Evolutionary conservation across 1,139 yeast genomes (phyloP).

Genomic region (Yamadazyma triangularis): DNA sequence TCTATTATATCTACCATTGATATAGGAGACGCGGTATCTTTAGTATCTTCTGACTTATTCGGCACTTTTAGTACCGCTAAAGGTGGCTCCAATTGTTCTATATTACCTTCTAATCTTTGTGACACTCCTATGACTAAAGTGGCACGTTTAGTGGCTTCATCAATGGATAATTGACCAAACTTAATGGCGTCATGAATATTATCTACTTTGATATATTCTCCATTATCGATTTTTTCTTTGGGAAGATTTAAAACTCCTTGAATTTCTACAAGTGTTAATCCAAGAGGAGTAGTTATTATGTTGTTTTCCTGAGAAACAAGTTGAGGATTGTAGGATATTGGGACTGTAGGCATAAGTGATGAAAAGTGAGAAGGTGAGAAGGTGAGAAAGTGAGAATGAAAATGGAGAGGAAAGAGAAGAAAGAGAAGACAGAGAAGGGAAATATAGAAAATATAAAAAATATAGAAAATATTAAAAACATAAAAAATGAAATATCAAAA

Average conservation of each 20-base stretch:
- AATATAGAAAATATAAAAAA: too few relatives aligned
- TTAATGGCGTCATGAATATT: slow-evolving; percentile 45
- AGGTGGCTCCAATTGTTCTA: slow-evolving; percentile 56
- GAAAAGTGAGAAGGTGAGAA: too few relatives aligned
- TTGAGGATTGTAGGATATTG: slow-evolving; percentile 24
- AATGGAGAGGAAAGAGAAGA: too few relatives aligned
- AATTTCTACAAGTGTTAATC: slow-evolving; percentile 58
- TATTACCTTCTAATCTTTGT: slow-evolving; percentile 57
- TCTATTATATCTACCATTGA: slow-evolving; percentile 52
- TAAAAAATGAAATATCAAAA: too few relatives aligned
- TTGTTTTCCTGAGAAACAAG: slow-evolving; percentile 13
- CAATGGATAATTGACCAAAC: slow-evolving; percentile 57
- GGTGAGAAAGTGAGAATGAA: too few relatives aligned
- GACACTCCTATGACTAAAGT: slow-evolving; percentile 61
- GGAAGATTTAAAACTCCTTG: slow-evolving; percentile 70
- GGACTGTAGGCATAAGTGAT: slow-evolving; percentile 19
- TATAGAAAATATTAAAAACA: too few relatives aligned
- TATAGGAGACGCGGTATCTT: slow-evolving; percentile 14
- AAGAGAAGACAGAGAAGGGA: too few relatives aligned
- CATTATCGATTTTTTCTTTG: slow-evolving; percentile 16
- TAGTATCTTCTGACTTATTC: slow-evolving; percentile 22
- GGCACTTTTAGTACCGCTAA: slow-evolving; percentile 48
- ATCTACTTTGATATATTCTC: slow-evolving; percentile 32
- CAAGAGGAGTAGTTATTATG: slow-evolving; percentile 49
- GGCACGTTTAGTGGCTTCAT: slow-evolving; percentile 38